Conservation (phyloP, 352 stramenopile genomes). For the Globisporangium viniferum region DNA sequence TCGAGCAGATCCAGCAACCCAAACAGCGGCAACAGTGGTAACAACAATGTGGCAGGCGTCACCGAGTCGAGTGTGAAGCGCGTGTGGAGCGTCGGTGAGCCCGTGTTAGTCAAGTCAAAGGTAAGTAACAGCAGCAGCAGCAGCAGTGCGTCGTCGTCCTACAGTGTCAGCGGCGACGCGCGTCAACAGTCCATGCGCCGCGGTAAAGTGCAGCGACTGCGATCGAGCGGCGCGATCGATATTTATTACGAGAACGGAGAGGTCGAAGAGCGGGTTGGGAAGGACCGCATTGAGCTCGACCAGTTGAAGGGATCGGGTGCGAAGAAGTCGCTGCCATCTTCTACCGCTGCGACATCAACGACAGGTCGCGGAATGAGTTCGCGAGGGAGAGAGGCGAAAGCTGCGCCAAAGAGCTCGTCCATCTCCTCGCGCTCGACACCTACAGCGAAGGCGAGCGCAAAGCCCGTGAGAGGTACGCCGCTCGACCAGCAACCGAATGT, state of each 20-base stretch:
- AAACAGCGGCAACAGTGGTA: background rate
- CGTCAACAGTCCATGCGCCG: slow-evolving; percentile 17
- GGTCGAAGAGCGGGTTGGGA: slow-evolving; percentile 41
- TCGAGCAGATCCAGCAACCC: background rate
- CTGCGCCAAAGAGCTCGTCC: slow-evolving; percentile 13
- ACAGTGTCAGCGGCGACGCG: background rate
- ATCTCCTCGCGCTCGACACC: slow-evolving; percentile 2
- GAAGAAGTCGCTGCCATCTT: slow-evolving; percentile 5
- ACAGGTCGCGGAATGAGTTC: background rate
- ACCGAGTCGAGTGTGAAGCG: background rate
- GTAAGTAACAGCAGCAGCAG: background rate
- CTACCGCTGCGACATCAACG: background rate
- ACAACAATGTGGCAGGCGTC: background rate
- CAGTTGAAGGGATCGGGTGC: background rate
- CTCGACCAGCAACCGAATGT: background rate
- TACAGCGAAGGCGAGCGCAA: slow-evolving; percentile 5
- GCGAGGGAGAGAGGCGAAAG: slow-evolving; percentile 8
- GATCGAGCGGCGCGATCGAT: slow-evolving; percentile 42
- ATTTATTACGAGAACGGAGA: slow-evolving; percentile 52
- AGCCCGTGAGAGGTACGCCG: background rate
- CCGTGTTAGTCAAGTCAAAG: slow-evolving; percentile 27
- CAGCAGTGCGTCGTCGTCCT: background rate
- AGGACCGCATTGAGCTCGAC: slow-evolving; percentile 29
- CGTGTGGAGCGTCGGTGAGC: slow-evolving; percentile 25
- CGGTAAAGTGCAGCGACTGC: slow-evolving; percentile 42